Conservation (phyloP, 495 filamentous ascomycete genomes). For the Xylaria scruposa region DNA sequence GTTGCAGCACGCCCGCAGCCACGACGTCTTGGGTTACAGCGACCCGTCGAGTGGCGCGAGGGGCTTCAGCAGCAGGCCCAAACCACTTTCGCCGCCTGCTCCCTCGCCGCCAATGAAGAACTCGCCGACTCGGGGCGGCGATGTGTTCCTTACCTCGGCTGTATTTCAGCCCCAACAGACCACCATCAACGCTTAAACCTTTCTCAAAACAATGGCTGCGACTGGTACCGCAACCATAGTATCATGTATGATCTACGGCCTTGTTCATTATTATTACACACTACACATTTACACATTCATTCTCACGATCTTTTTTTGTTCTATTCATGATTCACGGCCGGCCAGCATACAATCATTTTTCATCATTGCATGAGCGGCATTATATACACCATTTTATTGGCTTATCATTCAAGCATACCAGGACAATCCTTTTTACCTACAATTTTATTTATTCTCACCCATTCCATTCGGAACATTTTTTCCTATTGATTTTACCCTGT, state of each 20-base stretch:
- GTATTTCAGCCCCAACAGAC: constrained; percentile 47
- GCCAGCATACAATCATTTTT: constrained; percentile 36
- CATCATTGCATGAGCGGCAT: constrained; percentile 27
- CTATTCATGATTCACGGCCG: constrained; percentile 43
- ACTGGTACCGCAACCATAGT: constrained; percentile 15
- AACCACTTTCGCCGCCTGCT: constrained; percentile 36
- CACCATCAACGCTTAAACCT: constrained; percentile 6
- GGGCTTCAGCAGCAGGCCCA: constrained; percentile 29
- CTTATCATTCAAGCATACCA: constrained; percentile 30
- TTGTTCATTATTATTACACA: constrained; percentile 19
- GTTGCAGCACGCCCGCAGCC: constrained; percentile 49
- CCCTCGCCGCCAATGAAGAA: constrained; percentile 41
- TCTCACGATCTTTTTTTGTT: constrained; percentile 30
- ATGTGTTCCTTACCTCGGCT: constrained; percentile 52
- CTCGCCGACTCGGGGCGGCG: constrained; percentile 31
- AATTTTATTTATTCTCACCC: constrained; percentile 6
- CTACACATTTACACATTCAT: constrained; percentile 31
- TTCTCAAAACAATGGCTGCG: constrained; percentile 7
- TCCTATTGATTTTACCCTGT: constrained; percentile 20
- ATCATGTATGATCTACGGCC: constrained; percentile 19
- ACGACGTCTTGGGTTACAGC: constrained; percentile 44
- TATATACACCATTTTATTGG: constrained; percentile 23
- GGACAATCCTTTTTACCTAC: constrained; percentile 5
- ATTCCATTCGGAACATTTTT: constrained; percentile 23
- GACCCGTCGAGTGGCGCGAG: constrained; percentile 31